Base-by-base conservation (phyloP, 805 yeast genomes). In the Gaillardinia entomophila region DNA sequence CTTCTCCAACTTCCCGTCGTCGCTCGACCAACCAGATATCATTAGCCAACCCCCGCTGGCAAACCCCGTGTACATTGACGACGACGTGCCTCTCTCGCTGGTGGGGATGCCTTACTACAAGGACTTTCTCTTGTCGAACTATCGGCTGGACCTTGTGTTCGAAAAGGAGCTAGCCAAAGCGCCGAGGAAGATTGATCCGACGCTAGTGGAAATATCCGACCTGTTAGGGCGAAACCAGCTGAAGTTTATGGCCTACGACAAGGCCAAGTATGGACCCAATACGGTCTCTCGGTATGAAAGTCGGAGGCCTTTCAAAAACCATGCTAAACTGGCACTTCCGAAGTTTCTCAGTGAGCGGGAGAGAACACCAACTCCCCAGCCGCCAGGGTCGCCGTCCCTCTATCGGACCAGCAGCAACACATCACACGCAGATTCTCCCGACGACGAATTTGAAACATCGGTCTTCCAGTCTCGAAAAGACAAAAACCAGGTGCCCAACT, bases 91-190 rank as follows among this genome's bases (percentile, higher is more conserved):
- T 0, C 65, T 90, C 35, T 80, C 78, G 30, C 51, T 76, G 1
- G 66, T 92, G 2, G 97, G 96, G 7, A 62, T 92, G 74, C 97
- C 98, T 0, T 86, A 79, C 46, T 92, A 87, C 54, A 77, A 77
- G 34, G 84, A 82, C 26, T 72, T 72, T 34, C 67, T 92, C 12
- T 63, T 89, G 6, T 87, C 96, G 0, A 80, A 85, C 11, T 90
- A 89, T 87, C 82, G 90, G 0, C 49, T 68, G 1, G 79, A 80
- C 26, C 54, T 69, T 38, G 64, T 75, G 5, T 86, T 84, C 49
- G 70, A 73, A 30, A 71, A 36, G 60, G 76, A 75, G 41, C 52
- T 63, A 3, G 86, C 94, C 1, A 75, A 77, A 35, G 60, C 82
- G 4, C 79, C 88, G 0, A 57, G 57, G 10, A 58, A 59, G 10